Evolutionary conservation across 169 alveolate genomes (phyloP), one percentile per base, ranked within the genome.

Genomic region (Cryptosporidium canis): DNA sequence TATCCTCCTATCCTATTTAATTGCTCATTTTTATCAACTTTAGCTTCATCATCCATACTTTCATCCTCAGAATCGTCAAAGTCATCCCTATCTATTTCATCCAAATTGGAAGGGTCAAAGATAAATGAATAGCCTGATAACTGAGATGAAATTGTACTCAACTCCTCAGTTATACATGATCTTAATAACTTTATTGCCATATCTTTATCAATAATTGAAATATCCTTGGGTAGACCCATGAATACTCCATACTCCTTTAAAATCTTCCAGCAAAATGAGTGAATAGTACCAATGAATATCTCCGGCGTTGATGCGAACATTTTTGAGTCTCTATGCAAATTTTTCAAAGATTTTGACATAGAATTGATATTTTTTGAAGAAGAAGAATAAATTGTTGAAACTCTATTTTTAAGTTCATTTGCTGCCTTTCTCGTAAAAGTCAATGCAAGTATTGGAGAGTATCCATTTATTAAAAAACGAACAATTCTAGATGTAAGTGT

Each of bases 401-500:
- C 66, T 16, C 93, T 71, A 35, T 63, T 77, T 48, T 85, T 91
- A 37, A 93, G 53, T 51, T 93, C 93, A 65, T 68, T 65, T 39
- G 92, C 94, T 68, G 93, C 92, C 35, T 90, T 92, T 44, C 63
- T 83, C 33, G 94, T 93, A 43, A 93, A 93, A 16, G 94, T 93
- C 37, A 92, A 24, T 39, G 92, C 93, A 14, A 90, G 70, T 35
- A 93, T 66, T 16, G 94, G 94, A 37, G 85, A 68, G 29, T 82
- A 37, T 12, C 85, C 91, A 35, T 35, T 41, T 21, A 90, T 47
- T 21, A 94, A 72, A 83, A 94, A 90, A 61, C 85, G 91, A 29
- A 94, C 91, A 3, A 94, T 90, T 83, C 95, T 92, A 29, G 93
- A 90, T 3, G 95, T 92, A 77, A 94, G 82, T 35, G 94, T 93